Base-by-base conservation (phyloP, 495 filamentous ascomycete species). In the Lentithecium fluviatile region DNA sequence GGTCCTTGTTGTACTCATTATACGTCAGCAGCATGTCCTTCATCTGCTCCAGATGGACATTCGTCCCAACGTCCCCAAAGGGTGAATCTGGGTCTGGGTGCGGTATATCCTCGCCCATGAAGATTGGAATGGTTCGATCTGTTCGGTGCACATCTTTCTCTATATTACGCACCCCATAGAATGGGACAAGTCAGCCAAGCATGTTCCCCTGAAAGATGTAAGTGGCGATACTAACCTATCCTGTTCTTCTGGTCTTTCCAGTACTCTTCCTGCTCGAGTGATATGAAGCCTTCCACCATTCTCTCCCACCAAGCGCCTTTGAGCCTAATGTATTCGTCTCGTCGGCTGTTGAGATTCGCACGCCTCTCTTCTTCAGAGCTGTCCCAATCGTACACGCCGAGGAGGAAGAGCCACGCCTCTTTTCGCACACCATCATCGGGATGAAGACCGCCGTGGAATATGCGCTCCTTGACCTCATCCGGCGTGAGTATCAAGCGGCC, bases 11-110 rank as follows among this genome's bases (percentile, higher is more conserved):
- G 70, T 91, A 94, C 70, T 98, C 95, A 70, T 97, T 97, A 71
- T 98, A 98, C 0, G 94, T 97, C 12, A 98, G 77, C 3, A 98
- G 86, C 91, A 98, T 96, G 68, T 98, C 94, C 74, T 98, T 98
- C 83, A 97, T 86, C 72, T 98, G 94, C 69, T 98, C 94, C 60
- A 98, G 81, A 73, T 98, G 94, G 32, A 97, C 93, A 65, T 98
- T 98, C 24, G 94, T 98, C 52, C 94, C 94, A 13, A 82, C 80
- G 47, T 88, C 85, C 20, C 91, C 89, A 69, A 97, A 98, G 0
- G 94, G 93, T 0, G 95, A 97, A 65, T 96, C 89, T 0, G 95
- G 95, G 66, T 98, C 94, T 0, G 95, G 94, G 71, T 98, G 95
- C n/a, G 94, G 92, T 47, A 89, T 96, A 67, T 98, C 94, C 75